Conservation (phyloP, 1,139 yeast genomes). For the Pichia terricola region DNA sequence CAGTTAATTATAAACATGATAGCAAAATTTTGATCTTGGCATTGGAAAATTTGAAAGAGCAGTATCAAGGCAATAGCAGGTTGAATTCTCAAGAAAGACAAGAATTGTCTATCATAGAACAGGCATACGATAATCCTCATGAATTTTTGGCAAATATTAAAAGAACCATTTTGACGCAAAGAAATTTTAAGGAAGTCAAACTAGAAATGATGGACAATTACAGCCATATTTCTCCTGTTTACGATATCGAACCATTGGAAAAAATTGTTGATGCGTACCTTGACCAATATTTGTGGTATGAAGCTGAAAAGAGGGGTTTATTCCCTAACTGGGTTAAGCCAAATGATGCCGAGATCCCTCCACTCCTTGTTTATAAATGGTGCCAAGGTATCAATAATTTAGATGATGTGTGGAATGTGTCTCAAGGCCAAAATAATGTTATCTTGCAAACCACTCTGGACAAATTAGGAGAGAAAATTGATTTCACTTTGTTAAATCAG, state of each 20-base stretch:
- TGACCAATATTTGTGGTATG: conserved; percentile 95
- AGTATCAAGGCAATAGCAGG: conserved; percentile 73
- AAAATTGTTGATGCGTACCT: conserved; percentile 93
- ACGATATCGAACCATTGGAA: conserved; percentile 82
- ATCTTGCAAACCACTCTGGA: conserved; percentile 66
- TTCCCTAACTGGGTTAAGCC: conserved; percentile 98
- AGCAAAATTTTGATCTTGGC: conserved; percentile 85
- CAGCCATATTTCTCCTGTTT: conserved; percentile 76
- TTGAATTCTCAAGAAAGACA: conserved; percentile 83
- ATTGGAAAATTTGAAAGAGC: conserved; percentile 76
- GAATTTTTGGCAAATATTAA: conserved; percentile 82
- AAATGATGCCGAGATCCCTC: conserved; percentile 88
- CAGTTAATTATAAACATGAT: conserved; percentile 84
- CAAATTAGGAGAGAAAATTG: conserved; percentile 75
- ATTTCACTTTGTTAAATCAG: conserved; percentile 77
- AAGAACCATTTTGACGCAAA: conserved; percentile 71
- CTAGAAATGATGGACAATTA: conserved; percentile 90
- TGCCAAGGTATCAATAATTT: conserved; percentile 87
- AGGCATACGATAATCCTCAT: conserved; percentile 94
- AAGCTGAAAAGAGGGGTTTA: conserved; percentile 75
- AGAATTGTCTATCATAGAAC: conserved; percentile 87
- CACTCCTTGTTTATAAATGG: conserved; percentile 87
- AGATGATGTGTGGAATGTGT: conserved; percentile 66
- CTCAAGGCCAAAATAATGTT: conserved; percentile 72
- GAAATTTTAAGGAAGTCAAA: conserved; percentile 85